These are phyloP conservation scores for Sporothrix mexicana DNA, from an alignment of 2,329 filamentous ascomycete genomes.

Conservation along the genomic window DNA sequence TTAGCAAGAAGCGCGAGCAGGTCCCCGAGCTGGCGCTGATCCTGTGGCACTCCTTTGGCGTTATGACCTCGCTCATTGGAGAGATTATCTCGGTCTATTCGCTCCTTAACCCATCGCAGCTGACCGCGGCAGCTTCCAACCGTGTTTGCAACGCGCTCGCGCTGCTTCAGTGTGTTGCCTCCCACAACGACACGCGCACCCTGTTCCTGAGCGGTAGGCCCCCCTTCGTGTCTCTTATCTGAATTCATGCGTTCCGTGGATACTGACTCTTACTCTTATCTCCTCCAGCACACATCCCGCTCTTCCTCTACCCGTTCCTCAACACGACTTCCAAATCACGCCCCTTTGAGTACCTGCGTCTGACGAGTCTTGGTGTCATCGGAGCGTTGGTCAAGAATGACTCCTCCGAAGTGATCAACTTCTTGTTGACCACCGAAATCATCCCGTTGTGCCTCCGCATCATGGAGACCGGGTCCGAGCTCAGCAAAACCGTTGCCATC, in stretches of 20 bases:
- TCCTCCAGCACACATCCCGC: slow-evolving; percentile 82
- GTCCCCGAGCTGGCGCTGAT: slow-evolving; percentile 96
- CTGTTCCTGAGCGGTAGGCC: slow-evolving; percentile 86
- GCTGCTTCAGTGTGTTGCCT: slow-evolving; percentile 93
- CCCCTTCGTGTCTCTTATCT: background rate
- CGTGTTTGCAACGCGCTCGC: slow-evolving; percentile 96
- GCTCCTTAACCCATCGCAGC: slow-evolving; percentile 91
- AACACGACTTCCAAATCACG: slow-evolving; percentile 98
- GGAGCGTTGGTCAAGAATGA: slow-evolving; percentile 98
- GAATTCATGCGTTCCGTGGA: background rate
- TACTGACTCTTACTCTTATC: slow-evolving; percentile 16
- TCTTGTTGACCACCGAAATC: slow-evolving; percentile 96
- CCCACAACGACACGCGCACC: slow-evolving; percentile 93
- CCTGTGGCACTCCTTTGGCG: slow-evolving; percentile 97
- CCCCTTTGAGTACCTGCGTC: slow-evolving; percentile 94
- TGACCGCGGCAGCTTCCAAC: slow-evolving; percentile 97
- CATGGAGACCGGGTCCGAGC: slow-evolving; percentile 98
- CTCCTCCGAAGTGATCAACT: slow-evolving; percentile 98
- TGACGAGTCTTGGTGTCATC: slow-evolving; percentile 95
- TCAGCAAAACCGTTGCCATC: slow-evolving; percentile 98
- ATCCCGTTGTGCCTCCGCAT: slow-evolving; percentile 97
- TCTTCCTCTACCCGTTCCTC: slow-evolving; percentile 97
- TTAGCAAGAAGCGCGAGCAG: slow-evolving; percentile 98
- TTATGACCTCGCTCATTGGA: slow-evolving; percentile 96
- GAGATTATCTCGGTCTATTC: slow-evolving; percentile 99